Conservation (phyloP, 345 rosid genomes). For the Camelina sativa region DNA sequence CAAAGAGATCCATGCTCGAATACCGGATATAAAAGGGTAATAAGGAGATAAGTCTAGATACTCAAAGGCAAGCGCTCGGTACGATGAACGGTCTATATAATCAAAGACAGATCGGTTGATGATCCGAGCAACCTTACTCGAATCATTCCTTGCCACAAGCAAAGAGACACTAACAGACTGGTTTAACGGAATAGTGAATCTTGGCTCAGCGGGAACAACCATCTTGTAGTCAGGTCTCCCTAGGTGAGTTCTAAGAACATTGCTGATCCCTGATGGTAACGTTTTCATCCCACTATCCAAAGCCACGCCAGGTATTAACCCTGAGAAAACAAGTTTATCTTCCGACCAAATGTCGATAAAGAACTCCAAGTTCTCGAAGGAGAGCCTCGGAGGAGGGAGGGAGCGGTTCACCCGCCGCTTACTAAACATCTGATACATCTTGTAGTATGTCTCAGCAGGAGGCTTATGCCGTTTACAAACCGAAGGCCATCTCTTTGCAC, state of each 20-base stretch:
- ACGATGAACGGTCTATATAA: slow-evolving; percentile 70
- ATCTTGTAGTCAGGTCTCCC: slow-evolving; percentile 69
- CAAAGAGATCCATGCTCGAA: slow-evolving; percentile 88
- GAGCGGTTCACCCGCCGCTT: slow-evolving; percentile 54
- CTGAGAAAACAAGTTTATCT: slow-evolving; percentile 71
- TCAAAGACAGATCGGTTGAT: slow-evolving; percentile 68
- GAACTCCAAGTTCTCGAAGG: slow-evolving; percentile 76
- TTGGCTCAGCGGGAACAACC: slow-evolving; percentile 77
- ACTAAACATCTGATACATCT: slow-evolving; percentile 66
- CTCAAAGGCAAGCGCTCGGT: slow-evolving; percentile 80
- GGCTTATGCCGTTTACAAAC: slow-evolving; percentile 73
- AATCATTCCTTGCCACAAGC: slow-evolving; percentile 76
- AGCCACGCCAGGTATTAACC: slow-evolving; percentile 67
- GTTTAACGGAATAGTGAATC: slow-evolving; percentile 60
- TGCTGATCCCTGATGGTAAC: slow-evolving; percentile 55
- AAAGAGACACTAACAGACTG: slow-evolving; percentile 70
- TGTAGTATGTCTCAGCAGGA: slow-evolving; percentile 67
- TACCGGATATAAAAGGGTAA: slow-evolving; percentile 75
- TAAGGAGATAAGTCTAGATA: slow-evolving; percentile 79
- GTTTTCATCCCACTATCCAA: slow-evolving; percentile 62
- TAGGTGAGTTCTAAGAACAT: slow-evolving; percentile 54
- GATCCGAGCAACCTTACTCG: slow-evolving; percentile 69
- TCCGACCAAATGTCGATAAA: slow-evolving; percentile 89
- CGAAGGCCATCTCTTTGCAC: slow-evolving; percentile 94
- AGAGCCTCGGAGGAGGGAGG: slow-evolving; percentile 76